Base-by-base conservation (phyloP, 1,284 basidiomycete genomes). In the Ustilago hordei region DNA sequence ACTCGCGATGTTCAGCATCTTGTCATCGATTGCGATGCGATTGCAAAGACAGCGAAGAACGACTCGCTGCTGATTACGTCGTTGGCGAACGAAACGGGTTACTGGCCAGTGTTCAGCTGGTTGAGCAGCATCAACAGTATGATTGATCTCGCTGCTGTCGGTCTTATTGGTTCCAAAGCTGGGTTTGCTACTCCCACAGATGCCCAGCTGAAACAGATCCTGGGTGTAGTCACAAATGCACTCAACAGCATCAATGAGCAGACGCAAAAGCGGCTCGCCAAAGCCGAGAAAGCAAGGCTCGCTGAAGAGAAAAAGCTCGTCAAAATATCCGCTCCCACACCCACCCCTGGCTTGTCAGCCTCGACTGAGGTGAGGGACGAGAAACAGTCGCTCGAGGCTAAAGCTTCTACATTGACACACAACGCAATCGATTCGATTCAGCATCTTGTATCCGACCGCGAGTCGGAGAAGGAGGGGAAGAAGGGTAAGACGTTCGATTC, bases 121-220 rank as follows among this genome's bases (percentile, higher is more conserved):
- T 87, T 97, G 63, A 92, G 92, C 81, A 94, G 93, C 0, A 86
- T 96, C 81, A 94, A 92, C 85, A 93, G 91, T 72, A 87, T 98
- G 64, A 91, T 98, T 69, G 96, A 99, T 84, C 89, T 99, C n/a
- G 95, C 94, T 0, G 92, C 92, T 62, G 91, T 95, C 41, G 95
- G 95, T 8, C 85, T 99, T 28, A 98, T 98, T 79, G 96, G 96
- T 1, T 95, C 96, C 84, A 98, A 98, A 88, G 95, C 93, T 36
- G 95, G 96, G 15, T 89, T 98, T 77, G 92, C 91, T 55, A 92
- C 90, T 11, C 92, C 95, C 0, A 88, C 95, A n/a, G 89, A 91
- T 39, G 92, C 94, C 47, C 95, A 98, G 86, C 88, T 98, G 43
- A 92, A 93, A 77, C 90, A 85, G 72, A 91, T 98, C 45, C 89